Evolutionary conservation across 352 stramenopile genomes (phyloP).

Genomic region (Nothophytophthora sp.): DNA sequence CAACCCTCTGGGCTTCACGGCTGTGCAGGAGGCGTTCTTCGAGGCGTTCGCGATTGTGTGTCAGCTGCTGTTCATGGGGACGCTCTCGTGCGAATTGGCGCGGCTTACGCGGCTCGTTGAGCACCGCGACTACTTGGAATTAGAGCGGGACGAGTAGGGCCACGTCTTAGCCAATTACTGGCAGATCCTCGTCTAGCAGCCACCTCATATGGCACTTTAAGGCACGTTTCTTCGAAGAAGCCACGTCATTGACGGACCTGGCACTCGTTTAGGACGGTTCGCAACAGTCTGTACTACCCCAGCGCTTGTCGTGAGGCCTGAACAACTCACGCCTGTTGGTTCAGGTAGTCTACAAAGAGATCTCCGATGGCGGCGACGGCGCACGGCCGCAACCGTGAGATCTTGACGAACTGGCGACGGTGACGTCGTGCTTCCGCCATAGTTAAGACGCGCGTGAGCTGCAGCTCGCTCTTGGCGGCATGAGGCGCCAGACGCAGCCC

Average conservation of each 20-base stretch:
- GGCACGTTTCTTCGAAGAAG: no score
- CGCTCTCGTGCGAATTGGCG: slow-evolving; percentile 71
- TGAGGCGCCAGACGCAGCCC: slow-evolving; percentile 37
- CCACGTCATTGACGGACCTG: no score
- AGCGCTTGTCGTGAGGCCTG: neutral
- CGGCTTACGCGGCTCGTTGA: slow-evolving; percentile 63
- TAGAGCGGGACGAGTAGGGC: slow-evolving; percentile 59
- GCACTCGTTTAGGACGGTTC: neutral
- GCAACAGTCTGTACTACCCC: neutral
- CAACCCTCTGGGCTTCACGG: slow-evolving; percentile 81
- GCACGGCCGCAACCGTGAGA: slow-evolving; percentile 67
- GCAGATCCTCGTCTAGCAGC: no score
- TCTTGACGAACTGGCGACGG: slow-evolving; percentile 83
- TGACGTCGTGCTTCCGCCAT: slow-evolving; percentile 66
- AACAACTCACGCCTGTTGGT: slow-evolving; percentile 59
- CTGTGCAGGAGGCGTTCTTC: slow-evolving; percentile 80
- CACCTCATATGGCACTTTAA: no score
- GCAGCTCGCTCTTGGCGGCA: slow-evolving; percentile 34
- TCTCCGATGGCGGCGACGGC: slow-evolving; percentile 53
- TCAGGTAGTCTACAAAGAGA: slow-evolving; percentile 77
- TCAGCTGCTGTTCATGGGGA: slow-evolving; percentile 89
- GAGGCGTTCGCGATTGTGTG: slow-evolving; percentile 85
- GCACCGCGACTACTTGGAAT: slow-evolving; percentile 55
- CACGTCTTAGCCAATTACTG: slow-evolving; percentile 9
- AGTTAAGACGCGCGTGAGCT: slow-evolving; percentile 51